Conservation (phyloP, 2,329 filamentous ascomycete genomes). For the Pseudogymnoascus sp. region DNA sequence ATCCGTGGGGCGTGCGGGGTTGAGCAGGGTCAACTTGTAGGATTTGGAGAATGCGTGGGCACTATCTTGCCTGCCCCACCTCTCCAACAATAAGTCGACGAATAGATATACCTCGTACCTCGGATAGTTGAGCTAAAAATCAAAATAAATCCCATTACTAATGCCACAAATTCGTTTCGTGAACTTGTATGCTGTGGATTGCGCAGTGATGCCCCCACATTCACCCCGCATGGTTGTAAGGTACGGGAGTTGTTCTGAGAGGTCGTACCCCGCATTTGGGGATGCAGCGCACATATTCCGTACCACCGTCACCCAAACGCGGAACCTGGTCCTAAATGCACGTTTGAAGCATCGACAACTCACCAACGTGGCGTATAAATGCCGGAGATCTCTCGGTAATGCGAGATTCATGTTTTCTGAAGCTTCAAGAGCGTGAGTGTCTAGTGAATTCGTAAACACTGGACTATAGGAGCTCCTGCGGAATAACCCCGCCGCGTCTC, state of each 20-base stretch:
- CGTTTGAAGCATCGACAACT: neutral
- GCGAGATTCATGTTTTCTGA: neutral
- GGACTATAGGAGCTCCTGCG: neutral
- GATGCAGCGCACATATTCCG: neutral
- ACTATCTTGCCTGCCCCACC: constrained; percentile 37
- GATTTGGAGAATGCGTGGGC: constrained; percentile 67
- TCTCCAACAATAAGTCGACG: neutral
- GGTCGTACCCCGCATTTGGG: neutral
- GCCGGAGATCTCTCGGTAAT: neutral
- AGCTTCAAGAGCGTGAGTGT: neutral
- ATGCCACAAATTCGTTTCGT: neutral
- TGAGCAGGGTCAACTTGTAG: constrained; percentile 58
- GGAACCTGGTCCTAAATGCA: neutral
- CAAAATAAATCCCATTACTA: neutral
- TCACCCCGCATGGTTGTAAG: neutral
- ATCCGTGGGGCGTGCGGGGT: constrained; percentile 58
- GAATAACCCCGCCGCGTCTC: neutral
- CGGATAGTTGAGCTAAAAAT: neutral
- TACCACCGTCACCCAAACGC: neutral
- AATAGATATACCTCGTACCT: neutral
- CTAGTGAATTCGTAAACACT: neutral
- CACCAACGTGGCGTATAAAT: neutral
- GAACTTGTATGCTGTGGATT: neutral
- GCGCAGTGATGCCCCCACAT: neutral
- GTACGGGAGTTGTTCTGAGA: neutral